phyloP scores from a whole-genome alignment of 2,329 filamentous ascomycete genomes.

The Cladosporium sp. region DNA sequence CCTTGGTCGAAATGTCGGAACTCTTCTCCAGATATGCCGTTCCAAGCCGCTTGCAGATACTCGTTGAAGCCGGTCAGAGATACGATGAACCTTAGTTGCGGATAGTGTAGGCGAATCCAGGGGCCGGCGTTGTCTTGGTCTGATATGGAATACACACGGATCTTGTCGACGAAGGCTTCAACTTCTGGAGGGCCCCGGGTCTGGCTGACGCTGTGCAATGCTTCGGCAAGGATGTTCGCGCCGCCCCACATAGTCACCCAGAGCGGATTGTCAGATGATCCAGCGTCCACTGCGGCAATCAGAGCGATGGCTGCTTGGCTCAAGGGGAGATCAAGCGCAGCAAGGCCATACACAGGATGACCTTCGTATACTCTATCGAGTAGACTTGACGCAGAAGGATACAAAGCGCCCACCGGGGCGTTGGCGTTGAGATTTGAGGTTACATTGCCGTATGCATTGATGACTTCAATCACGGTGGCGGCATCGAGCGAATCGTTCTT shows the following conservation, averaged over 20 bases:
- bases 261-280: constrained; percentile 34
- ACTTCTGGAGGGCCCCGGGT: constrained; percentile 29
- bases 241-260: constrained; percentile 49
- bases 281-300: constrained; percentile 19
- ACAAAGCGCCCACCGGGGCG: not conserved
- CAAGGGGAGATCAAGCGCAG: constrained; percentile 26
- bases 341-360: constrained; percentile 35
- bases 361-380: constrained; percentile 28
- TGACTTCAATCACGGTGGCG: constrained; percentile 24
- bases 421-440: not conserved
- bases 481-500: constrained; percentile 21
- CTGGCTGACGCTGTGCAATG: constrained; percentile 35
- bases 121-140: constrained; percentile 55
- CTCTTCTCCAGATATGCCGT: constrained; percentile 49
- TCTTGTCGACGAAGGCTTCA: constrained; percentile 35
- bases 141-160: constrained; percentile 53
- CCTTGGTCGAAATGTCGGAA: constrained; percentile 46
- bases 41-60: constrained; percentile 53
- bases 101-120: constrained; percentile 53
- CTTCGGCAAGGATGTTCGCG: constrained; percentile 48
- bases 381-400: not conserved
- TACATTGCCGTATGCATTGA: constrained; percentile 22
- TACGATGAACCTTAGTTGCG: constrained; percentile 52
- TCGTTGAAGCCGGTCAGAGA: constrained; percentile 54
- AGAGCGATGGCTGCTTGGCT: constrained; percentile 14